Conservation (phyloP, 2,329 filamentous ascomycete genomes). For the Fusarium pininemorale region DNA sequence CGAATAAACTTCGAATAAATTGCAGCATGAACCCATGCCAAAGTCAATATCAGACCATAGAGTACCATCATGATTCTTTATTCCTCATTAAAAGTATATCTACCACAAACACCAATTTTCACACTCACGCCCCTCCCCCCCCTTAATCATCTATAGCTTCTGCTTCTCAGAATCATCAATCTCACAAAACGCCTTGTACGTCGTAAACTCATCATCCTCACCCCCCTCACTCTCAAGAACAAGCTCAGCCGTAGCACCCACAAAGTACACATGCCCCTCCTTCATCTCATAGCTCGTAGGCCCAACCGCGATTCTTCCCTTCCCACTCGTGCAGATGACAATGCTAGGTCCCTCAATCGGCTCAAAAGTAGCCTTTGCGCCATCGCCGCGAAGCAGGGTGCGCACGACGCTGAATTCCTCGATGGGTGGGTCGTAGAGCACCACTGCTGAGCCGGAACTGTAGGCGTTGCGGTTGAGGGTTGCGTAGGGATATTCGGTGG, state of each 20-base stretch:
- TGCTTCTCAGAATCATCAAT: slow-evolving; percentile 60
- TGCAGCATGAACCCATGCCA: not conserved
- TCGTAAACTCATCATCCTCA: slow-evolving; percentile 77
- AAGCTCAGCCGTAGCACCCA: slow-evolving; percentile 87
- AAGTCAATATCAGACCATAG: not conserved
- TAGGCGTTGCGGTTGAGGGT: slow-evolving; percentile 85
- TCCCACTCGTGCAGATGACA: slow-evolving; percentile 86
- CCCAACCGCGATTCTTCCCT: slow-evolving; percentile 85
- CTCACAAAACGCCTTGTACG: slow-evolving; percentile 95
- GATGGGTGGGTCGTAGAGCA: slow-evolving; percentile 93
- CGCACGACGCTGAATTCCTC: slow-evolving; percentile 94
- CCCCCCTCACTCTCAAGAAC: slow-evolving; percentile 74
- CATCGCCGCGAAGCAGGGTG: slow-evolving; percentile 74
- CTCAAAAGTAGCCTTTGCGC: slow-evolving; percentile 88
- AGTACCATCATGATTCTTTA: not conserved
- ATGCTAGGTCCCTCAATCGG: slow-evolving; percentile 89
- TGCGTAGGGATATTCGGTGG: slow-evolving; percentile 84
- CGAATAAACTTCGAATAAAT: no score
- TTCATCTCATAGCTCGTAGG: slow-evolving; percentile 79
- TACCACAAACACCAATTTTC: slow-evolving; percentile 6
- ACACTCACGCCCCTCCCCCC: not conserved
- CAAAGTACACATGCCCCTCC: slow-evolving; percentile 81
- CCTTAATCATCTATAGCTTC: slow-evolving; percentile 23
- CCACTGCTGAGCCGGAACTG: slow-evolving; percentile 74
- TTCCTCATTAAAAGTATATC: slow-evolving; percentile 10